Percentiles rank a stretch among this genome's conserved stretches.
Evolutionary conservation across 768 basidiomycete genomes (phyloP).

Genomic region (Serendipita sp.): DNA sequence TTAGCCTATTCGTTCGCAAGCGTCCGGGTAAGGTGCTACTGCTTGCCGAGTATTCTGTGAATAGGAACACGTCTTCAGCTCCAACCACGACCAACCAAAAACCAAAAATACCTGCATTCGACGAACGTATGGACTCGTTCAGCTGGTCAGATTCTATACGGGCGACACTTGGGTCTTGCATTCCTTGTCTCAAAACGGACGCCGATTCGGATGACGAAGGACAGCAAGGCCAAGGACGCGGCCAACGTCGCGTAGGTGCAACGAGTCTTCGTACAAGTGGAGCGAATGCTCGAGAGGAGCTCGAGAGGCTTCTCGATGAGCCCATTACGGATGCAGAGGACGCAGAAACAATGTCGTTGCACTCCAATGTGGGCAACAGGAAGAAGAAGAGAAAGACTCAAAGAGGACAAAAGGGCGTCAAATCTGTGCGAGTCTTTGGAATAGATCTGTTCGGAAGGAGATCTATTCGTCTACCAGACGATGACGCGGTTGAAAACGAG

Average conservation of each 20-base stretch:
- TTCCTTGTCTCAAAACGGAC: conserved; percentile 33
- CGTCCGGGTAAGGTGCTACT: background rate
- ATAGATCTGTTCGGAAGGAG: conserved; percentile 50
- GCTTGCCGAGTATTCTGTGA: background rate
- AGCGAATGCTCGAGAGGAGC: conserved; percentile 24
- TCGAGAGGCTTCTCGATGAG: conserved; percentile 36
- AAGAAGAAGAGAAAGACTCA: conserved; percentile 22
- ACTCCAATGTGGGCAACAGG: conserved; percentile 38
- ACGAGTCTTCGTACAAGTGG: conserved; percentile 16
- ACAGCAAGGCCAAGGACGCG: conserved; percentile 25
- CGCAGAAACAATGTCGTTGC: conserved; percentile 46
- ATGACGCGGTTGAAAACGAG: conserved; percentile 43
- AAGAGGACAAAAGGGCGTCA: conserved; percentile 26
- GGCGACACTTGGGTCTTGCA: conserved; percentile 42
- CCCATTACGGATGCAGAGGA: conserved; percentile 32
- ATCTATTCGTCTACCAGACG: conserved; percentile 25
- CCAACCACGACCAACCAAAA: background rate
- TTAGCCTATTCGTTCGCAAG: background rate
- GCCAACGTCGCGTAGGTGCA: conserved; percentile 14
- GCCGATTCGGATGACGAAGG: conserved; percentile 20
- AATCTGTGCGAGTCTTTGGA: conserved; percentile 33
- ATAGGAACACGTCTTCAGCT: background rate
- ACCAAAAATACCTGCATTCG: too few relatives aligned
- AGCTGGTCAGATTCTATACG: conserved; percentile 50
- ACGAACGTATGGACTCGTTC: conserved; percentile 28